Base-by-base conservation (phyloP, 2,329 filamentous ascomycete species). In the Cladosporium sp. region DNA sequence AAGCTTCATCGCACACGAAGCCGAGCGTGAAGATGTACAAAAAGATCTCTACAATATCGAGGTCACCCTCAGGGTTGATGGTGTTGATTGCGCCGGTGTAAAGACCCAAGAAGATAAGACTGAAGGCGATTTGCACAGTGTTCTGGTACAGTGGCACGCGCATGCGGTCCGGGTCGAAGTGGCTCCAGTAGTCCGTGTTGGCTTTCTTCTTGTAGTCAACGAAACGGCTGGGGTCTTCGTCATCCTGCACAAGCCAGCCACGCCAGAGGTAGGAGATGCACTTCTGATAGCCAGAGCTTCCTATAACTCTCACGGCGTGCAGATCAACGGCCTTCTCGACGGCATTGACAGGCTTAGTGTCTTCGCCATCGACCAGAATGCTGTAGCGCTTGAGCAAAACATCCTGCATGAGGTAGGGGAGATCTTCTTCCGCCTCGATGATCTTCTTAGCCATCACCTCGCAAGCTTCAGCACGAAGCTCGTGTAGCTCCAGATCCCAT, bases 201-300 rank as follows among this genome's bases (percentile, higher is more conserved):
- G 87, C 90, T 70, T 91, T 91, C 59, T 90, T 80, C 65, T 87
- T 84, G 78, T 95, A 99, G 68, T 92, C 87, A 55, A 97, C 82
- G 70, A 99, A 99, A 53, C 85, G 86, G n/a, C 87, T 85, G 0
- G 93, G 89, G 65, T 97, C 92, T 50, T 92, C 82, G 66, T 97
- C 91, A 64, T 97, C 91, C 71, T 99, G 94, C n/a, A 96, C 86
- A 8, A 97, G 79, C 94, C 94, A 99, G 20, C 94, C 94, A 61
- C 86, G 85, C 94, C 94, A 99, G 8, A 99, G 85, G 69, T 95
- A 91, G 61, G 82, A 84, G 67, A 97, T 91, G 70, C 93, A 97
- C 75, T 95, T 96, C 66, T 97, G 94, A 72, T 97, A 99, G 24
- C 94, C 93, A 0, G 90, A 91, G 0, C 89, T 93, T 2, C 91